A percentile compares a stretch with the other conserved stretches of the same genome.
These are phyloP conservation scores for Paramecium sonneborni DNA, from an alignment of 73 alveolate species.

Conservation along the genomic window DNA sequence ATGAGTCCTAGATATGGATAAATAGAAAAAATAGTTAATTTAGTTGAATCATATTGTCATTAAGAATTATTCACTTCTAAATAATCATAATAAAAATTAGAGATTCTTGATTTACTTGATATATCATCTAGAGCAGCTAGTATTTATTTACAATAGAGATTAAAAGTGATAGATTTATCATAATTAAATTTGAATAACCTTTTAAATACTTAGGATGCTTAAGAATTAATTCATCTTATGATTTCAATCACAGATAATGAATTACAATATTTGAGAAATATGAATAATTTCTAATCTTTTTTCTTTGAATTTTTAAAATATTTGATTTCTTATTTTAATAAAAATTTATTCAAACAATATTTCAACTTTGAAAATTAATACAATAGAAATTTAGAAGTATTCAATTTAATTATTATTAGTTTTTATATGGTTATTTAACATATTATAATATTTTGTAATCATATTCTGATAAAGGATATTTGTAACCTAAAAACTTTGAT, in stretches of 20 bases:
- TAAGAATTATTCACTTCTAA: not conserved
- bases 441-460: not conserved
- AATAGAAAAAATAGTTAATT: not conserved
- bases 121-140: constrained; percentile 31
- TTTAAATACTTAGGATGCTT: constrained; percentile 18
- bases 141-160: not conserved
- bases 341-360: not conserved
- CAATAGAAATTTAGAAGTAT: constrained; percentile 27
- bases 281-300: constrained; percentile 10
- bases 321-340: not conserved
- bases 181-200: not conserved
- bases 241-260: constrained; percentile 17
- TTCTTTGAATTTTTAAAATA: not conserved
- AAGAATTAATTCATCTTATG: not conserved
- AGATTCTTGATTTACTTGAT: not conserved
- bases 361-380: constrained; percentile 12
- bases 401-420: not conserved
- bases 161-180: not conserved
- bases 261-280: constrained; percentile 23
- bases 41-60: constrained; percentile 8
- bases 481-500: not conserved
- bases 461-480: constrained; percentile 23
- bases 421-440: constrained; percentile 6
- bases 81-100: constrained; percentile 2
- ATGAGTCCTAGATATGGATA: constrained; percentile 52